Conservation (phyloP, 768 basidiomycete species). For the Zangia roseola region DNA sequence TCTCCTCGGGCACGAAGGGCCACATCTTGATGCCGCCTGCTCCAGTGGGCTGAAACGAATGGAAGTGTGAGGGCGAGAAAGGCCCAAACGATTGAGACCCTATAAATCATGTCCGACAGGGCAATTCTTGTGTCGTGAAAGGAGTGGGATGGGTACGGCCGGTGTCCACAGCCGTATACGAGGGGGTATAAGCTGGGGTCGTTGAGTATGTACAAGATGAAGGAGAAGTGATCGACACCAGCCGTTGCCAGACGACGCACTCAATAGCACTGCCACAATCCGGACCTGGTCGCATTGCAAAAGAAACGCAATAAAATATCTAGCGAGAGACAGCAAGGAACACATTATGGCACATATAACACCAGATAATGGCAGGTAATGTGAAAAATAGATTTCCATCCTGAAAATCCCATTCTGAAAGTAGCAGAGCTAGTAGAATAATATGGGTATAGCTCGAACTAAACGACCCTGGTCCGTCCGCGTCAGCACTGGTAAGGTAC, state of each 20-base stretch:
- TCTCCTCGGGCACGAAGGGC: slow-evolving; percentile 46
- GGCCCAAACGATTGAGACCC: slow-evolving; percentile 31
- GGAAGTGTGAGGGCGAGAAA: slow-evolving; percentile 35
- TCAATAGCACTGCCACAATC: slow-evolving; percentile 10
- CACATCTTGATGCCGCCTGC: slow-evolving; percentile 45
- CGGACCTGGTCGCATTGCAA: not conserved
- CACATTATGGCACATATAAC: slow-evolving; percentile 3
- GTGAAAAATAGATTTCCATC: slow-evolving; percentile 4
- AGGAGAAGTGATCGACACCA: not conserved
- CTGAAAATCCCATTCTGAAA: slow-evolving; percentile 2
- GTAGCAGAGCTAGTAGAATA: slow-evolving; percentile 15
- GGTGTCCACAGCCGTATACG: slow-evolving; percentile 13
- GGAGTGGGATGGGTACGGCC: slow-evolving; percentile 18
- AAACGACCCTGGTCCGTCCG: slow-evolving; percentile 21
- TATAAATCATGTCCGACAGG: slow-evolving; percentile 16
- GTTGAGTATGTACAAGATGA: not conserved
- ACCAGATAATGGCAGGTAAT: not conserved
- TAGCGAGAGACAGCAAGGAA: not conserved
- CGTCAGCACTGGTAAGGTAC: slow-evolving; percentile 16
- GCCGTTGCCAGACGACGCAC: slow-evolving; percentile 20
- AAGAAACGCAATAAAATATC: not conserved
- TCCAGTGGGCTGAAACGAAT: slow-evolving; percentile 36
- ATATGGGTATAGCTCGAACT: slow-evolving; percentile 27
- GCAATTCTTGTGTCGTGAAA: slow-evolving; percentile 7
- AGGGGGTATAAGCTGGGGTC: not conserved